phyloP scores from a whole-genome alignment of 1,284 basidiomycete genomes.

The Apiotrichum akiyoshidainum region DNA sequence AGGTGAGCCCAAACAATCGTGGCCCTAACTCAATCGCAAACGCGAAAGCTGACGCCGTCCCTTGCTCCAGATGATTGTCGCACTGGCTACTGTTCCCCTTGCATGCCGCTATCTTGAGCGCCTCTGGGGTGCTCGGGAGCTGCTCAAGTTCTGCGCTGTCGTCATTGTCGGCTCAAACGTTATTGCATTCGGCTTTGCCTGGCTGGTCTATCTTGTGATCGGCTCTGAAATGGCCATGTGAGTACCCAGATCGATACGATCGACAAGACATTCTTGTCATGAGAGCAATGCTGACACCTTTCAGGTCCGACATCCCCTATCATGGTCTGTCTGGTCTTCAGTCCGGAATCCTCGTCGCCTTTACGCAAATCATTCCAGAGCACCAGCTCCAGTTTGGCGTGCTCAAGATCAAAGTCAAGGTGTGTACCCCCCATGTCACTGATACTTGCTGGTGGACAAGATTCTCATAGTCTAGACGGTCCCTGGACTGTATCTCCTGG shows the following conservation, averaged over 20 bases:
- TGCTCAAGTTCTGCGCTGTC: slow-evolving; percentile 76
- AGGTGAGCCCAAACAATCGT: slow-evolving; percentile 57
- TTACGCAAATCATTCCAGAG: slow-evolving; percentile 95
- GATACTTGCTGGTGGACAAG: too few species aligned
- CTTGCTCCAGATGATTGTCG: slow-evolving; percentile 64
- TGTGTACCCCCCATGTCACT: slow-evolving; percentile 39
- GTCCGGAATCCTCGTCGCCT: slow-evolving; percentile 84
- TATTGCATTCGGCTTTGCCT: slow-evolving; percentile 67
- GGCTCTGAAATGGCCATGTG: slow-evolving; percentile 55
- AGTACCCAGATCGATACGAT: slow-evolving; percentile 34
- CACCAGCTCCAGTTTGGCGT: slow-evolving; percentile 92
- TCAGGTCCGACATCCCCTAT: slow-evolving; percentile 79
- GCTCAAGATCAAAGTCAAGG: slow-evolving; percentile 85
- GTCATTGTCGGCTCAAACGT: slow-evolving; percentile 79
- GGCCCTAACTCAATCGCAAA: too few species aligned
- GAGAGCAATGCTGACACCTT: slow-evolving; percentile 3
- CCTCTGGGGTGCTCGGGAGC: slow-evolving; percentile 85
- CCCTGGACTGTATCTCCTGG: slow-evolving; percentile 87
- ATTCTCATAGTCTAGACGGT: slow-evolving; percentile 58
- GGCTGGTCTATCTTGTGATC: slow-evolving; percentile 45
- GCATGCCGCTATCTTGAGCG: slow-evolving; percentile 86
- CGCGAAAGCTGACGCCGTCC: too few species aligned
- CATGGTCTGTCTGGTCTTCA: slow-evolving; percentile 92
- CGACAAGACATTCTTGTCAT: too few species aligned
- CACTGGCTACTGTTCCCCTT: slow-evolving; percentile 73